Conservation (phyloP, 257 asterid species). For the Gentiana macrophylla region DNA sequence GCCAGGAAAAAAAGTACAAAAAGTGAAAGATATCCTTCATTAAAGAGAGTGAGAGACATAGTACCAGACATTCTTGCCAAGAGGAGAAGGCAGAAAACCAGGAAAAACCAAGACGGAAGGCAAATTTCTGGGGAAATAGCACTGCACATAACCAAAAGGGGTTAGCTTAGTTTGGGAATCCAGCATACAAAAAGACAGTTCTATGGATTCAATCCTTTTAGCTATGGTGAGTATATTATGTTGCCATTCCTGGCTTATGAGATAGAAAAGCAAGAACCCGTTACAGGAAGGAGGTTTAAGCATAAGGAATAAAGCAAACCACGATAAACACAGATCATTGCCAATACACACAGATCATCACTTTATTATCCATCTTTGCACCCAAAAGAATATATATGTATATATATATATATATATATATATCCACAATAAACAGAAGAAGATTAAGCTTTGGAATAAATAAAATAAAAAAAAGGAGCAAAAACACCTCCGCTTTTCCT, state of each 20-base stretch:
- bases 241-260: neutral
- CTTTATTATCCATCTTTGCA: neutral
- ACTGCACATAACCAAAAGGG: neutral
- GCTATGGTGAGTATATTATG: no score
- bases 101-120: slow-evolving; percentile 9
- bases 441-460: neutral
- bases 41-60: neutral
- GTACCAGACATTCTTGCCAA: slow-evolving; percentile 64
- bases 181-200: no score
- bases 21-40: neutral
- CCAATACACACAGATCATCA: neutral
- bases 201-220: no score
- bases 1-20: neutral
- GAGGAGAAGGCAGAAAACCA: slow-evolving; percentile 22
- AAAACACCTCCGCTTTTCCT: neutral
- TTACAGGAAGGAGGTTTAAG: neutral
- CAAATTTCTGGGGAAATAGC: neutral
- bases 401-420: no score
- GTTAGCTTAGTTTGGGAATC: no score
- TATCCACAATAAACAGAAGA: neutral
- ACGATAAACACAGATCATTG: neutral
- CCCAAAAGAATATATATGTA: neutral
- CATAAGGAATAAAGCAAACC: no score
- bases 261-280: neutral
- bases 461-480: neutral